Evolutionary conservation across 2,329 filamentous ascomycete genomes (phyloP).

Genomic region (Fusarium camptoceras): DNA sequence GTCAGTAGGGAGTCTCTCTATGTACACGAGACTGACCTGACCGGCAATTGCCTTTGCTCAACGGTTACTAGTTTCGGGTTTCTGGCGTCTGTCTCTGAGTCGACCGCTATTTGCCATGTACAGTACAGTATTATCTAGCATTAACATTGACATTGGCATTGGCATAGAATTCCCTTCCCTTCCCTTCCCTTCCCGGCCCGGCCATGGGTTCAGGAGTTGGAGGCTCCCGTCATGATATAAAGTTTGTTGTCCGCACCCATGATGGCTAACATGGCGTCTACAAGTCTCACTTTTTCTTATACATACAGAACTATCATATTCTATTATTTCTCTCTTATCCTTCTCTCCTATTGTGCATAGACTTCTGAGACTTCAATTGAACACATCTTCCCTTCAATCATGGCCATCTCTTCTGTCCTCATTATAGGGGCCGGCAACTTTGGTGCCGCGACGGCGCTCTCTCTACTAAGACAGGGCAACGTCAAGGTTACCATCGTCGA

Average conservation of each 20-base stretch:
- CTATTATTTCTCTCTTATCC: neutral
- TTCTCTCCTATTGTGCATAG: constrained; percentile 7
- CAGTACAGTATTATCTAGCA: neutral
- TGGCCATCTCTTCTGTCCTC: constrained; percentile 47
- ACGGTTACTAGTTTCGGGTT: constrained; percentile 36
- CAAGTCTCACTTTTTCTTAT: constrained; percentile 35
- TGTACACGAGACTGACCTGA: constrained; percentile 27
- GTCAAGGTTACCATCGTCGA: constrained; percentile 53
- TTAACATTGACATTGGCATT: neutral
- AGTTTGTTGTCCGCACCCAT: constrained; percentile 32
- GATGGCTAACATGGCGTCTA: constrained; percentile 15
- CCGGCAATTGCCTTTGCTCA: constrained; percentile 30
- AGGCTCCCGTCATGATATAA: constrained; percentile 39
- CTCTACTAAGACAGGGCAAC: constrained; percentile 46
- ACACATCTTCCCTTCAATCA: constrained; percentile 20
- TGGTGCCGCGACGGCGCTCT: constrained; percentile 57
- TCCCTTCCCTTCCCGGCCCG: constrained; percentile 38
- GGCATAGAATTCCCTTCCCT: constrained; percentile 30
- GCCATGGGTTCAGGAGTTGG: constrained; percentile 24
- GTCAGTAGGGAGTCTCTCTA: constrained; percentile 26
- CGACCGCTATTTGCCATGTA: constrained; percentile 42
- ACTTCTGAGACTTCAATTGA: constrained; percentile 18
- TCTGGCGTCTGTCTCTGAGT: constrained; percentile 40
- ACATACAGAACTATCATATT: constrained; percentile 1
- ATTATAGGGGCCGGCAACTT: constrained; percentile 60